Evolutionary conservation across 2,329 filamentous ascomycete genomes (phyloP).

Genomic region (Paradendryphiella salina): DNA sequence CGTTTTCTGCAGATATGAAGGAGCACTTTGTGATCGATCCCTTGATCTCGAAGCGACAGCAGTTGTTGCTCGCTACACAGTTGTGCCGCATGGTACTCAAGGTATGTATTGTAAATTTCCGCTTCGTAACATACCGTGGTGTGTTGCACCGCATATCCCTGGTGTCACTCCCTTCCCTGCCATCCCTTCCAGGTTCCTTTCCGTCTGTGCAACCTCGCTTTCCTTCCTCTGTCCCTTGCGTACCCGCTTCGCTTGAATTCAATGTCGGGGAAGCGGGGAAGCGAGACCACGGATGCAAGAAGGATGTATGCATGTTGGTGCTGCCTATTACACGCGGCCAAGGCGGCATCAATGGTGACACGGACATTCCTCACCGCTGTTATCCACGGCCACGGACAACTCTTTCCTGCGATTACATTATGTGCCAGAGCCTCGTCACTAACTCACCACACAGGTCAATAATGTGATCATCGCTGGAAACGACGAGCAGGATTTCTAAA

Average conservation of each 20-base stretch:
- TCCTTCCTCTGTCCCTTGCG: constrained; percentile 17
- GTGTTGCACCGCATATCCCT: constrained; percentile 10
- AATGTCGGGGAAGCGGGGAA: constrained; percentile 30
- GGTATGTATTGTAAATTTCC: constrained; percentile 54
- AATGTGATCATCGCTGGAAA: constrained; percentile 90
- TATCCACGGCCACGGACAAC: not conserved
- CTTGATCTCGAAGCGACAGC: constrained; percentile 96
- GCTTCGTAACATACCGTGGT: constrained; percentile 17
- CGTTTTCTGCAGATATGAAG: constrained; percentile 73
- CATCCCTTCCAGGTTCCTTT: constrained; percentile 15
- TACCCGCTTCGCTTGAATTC: constrained; percentile 6
- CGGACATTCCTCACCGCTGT: constrained; percentile 9
- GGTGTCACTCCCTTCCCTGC: constrained; percentile 10
- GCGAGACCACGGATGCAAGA: constrained; percentile 11
- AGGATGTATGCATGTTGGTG: constrained; percentile 13
- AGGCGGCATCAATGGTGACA: constrained; percentile 18
- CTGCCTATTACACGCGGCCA: constrained; percentile 28
- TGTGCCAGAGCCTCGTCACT: constrained; percentile 9
- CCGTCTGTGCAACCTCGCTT: constrained; percentile 12
- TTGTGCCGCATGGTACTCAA: constrained; percentile 80
- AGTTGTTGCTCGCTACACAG: constrained; percentile 94
- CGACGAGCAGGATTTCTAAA: constrained; percentile 83
- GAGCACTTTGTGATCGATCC: constrained; percentile 98
- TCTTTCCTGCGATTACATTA: constrained; percentile 6
- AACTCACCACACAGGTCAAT: constrained; percentile 61